Base-by-base conservation (phyloP, 306 rosid species). In the Cucurbita moschata region DNA sequence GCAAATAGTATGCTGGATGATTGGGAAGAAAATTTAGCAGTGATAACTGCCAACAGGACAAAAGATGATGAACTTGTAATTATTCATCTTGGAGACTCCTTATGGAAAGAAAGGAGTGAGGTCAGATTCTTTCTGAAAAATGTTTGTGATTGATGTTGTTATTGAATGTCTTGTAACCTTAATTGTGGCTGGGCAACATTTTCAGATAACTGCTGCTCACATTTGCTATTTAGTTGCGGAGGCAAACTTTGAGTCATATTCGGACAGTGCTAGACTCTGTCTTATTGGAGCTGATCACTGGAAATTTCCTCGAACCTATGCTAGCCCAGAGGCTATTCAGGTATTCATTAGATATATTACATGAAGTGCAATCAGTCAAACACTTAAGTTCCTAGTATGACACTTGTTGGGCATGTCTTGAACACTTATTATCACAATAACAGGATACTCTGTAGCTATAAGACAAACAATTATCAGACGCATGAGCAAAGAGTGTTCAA, bases 281-380 rank as follows among this genome's bases (percentile, higher is more conserved):
- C 87, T 93, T 63, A 80, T 93, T 78, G 98, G 98, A 79, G 92
- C 94, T 78, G 98, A 93, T 84, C 98, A 93, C 84, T 93, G 86
- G 98, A 88, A 84, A 78, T 86, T 49, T 75, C 97, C 98, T 75
- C 89, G 98, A 75, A 93, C 98, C 56, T 93, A 82, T 75, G 94
- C 92, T 76, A 87, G 86, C 79, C 98, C 97, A 54, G 97, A 88
- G 72, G 97, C 98, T 82, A 90, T 93, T 77, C 98, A 93, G 98
- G 98, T 93, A 65, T 64, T 74, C 77, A 75, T 51, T 39, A 44
- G 72, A 66, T 43, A 12, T 43, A 65, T 65, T 39, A 15, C 4
- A 62, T 62, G 47, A 16, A 38, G 49, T 5, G 15, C 14, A 0
- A 16, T 37, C 23, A 62, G 68, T 62, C 44, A 38, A 3, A 62